These are phyloP conservation scores for Monilinia fructigena DNA, from an alignment of 2,329 filamentous ascomycete species.

Conservation along the genomic window DNA sequence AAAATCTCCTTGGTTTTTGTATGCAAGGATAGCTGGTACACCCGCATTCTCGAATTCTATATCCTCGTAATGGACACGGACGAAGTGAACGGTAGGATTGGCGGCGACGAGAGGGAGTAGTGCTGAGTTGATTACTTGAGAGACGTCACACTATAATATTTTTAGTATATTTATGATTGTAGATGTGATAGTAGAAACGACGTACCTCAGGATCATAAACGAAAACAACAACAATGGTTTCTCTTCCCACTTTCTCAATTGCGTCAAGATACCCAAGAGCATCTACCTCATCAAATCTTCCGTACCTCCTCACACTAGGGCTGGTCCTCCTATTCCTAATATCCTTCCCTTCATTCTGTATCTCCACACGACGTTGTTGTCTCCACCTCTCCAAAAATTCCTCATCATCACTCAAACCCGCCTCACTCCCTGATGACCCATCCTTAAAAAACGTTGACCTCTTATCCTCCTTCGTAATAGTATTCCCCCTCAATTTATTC, in stretches of 20 bases:
- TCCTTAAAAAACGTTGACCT: slow-evolving; percentile 34
- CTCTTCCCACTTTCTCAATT: slow-evolving; percentile 80
- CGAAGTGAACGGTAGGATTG: slow-evolving; percentile 74
- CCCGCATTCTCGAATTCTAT: slow-evolving; percentile 91
- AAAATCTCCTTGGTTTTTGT: slow-evolving; percentile 83
- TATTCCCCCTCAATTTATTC: slow-evolving; percentile 49
- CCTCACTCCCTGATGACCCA: slow-evolving; percentile 25
- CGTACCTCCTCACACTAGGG: slow-evolving; percentile 75
- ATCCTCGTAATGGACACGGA: slow-evolving; percentile 87
- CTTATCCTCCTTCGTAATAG: slow-evolving; percentile 29
- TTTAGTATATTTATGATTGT: slow-evolving; percentile 28
- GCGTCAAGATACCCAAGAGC: slow-evolving; percentile 92
- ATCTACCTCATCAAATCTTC: slow-evolving; percentile 79
- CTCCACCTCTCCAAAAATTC: slow-evolving; percentile 89
- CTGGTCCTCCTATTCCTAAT: slow-evolving; percentile 67
- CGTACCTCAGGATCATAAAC: slow-evolving; percentile 85
- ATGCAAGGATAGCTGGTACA: slow-evolving; percentile 85
- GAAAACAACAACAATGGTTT: slow-evolving; percentile 87
- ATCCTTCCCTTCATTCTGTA: slow-evolving; percentile 61
- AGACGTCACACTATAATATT: slow-evolving; percentile 67
- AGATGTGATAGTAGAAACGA: slow-evolving; percentile 24
- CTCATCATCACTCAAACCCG: slow-evolving; percentile 57
- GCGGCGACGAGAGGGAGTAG: slow-evolving; percentile 71
- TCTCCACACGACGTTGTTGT: slow-evolving; percentile 72
- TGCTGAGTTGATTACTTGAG: slow-evolving; percentile 73